Evolutionary conservation across 306 rosid species (phyloP).

Genomic region (Fagus crenata): DNA sequence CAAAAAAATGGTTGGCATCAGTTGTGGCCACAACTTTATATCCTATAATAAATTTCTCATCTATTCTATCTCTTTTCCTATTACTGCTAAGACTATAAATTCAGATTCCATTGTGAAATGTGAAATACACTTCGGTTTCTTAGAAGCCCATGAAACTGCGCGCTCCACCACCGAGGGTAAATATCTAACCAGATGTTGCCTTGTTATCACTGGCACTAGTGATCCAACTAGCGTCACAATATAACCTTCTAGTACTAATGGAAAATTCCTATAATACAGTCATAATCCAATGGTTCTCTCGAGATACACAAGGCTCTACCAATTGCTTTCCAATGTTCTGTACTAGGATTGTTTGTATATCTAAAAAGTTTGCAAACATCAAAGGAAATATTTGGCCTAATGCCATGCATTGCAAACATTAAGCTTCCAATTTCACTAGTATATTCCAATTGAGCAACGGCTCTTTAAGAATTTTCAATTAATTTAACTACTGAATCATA

Average conservation of each 20-base stretch:
- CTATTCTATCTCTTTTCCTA: not conserved
- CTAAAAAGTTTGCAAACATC: not conserved
- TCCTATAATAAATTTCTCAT: not conserved
- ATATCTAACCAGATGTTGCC: not conserved
- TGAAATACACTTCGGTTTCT: not conserved
- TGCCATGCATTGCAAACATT: not conserved
- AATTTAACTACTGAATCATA: not conserved
- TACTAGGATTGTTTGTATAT: not conserved
- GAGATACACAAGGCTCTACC: not conserved
- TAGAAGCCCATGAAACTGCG: not conserved
- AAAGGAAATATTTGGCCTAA: not conserved
- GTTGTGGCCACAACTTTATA: conserved; percentile 6
- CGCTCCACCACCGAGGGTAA: not conserved
- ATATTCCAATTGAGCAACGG: conserved; percentile 5
- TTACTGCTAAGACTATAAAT: not conserved
- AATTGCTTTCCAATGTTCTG: not conserved
- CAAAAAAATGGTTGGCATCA: not conserved
- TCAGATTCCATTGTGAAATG: conserved; percentile 5
- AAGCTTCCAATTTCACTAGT: not conserved
- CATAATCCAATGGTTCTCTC: not conserved
- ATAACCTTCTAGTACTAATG: not conserved
- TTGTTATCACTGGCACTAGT: conserved; percentile 3
- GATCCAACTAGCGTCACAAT: not conserved
- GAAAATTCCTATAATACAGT: not conserved
- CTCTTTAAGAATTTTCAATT: not conserved